Percentiles rank a stretch among this genome's conserved stretches.
phyloP scores from a whole-genome alignment of 306 rosid genomes.

The Medicago ruthenica region DNA sequence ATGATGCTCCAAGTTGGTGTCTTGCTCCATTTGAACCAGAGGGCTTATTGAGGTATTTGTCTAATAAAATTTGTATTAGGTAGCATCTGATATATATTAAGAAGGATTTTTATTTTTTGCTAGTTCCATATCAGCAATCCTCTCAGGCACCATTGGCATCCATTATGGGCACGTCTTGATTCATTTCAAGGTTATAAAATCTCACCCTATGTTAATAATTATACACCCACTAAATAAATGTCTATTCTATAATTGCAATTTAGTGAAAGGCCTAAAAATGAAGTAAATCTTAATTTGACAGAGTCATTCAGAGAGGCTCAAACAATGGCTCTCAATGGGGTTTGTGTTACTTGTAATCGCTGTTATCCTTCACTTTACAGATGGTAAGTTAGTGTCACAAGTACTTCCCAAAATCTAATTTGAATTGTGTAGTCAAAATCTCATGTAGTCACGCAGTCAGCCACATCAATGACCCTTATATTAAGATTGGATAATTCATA shows the following conservation, averaged over 20 bases:
- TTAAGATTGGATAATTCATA: neutral
- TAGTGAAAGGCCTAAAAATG: constrained; percentile 12
- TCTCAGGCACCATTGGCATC: constrained; percentile 82
- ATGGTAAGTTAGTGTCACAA: constrained; percentile 54
- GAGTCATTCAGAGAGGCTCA: constrained; percentile 81
- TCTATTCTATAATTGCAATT: constrained; percentile 27
- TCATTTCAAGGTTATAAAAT: constrained; percentile 78
- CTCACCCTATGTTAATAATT: neutral
- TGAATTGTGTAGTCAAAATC: neutral
- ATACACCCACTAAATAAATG: neutral
- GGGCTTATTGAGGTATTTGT: constrained; percentile 70
- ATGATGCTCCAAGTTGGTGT: constrained; percentile 83
- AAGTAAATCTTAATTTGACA: constrained; percentile 41
- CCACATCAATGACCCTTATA: neutral
- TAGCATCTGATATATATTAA: neutral
- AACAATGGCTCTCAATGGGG: constrained; percentile 83
- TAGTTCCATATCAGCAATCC: constrained; percentile 79
- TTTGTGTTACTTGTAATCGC: constrained; percentile 62
- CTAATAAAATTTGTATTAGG: neutral
- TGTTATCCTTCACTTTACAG: constrained; percentile 78
- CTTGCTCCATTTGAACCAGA: constrained; percentile 88
- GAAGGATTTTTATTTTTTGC: neutral
- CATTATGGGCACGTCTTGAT: constrained; percentile 88
- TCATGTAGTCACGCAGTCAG: neutral
- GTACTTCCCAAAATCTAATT: neutral